phyloP scores from a whole-genome alignment of 148 eudicot species.

The Chenopodium quinoa region DNA sequence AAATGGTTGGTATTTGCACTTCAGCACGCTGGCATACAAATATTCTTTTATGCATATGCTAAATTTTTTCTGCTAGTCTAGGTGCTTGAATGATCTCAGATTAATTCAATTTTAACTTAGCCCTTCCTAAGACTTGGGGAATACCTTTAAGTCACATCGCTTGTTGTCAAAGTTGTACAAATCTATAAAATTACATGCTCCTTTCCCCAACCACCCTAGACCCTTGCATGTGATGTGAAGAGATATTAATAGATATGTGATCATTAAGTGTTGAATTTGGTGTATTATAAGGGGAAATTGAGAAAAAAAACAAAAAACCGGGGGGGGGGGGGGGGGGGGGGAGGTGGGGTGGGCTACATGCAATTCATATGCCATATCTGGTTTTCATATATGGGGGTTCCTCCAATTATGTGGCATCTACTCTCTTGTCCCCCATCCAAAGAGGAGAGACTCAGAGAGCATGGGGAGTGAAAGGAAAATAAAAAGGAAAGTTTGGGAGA shows the following conservation, averaged over 20 bases:
- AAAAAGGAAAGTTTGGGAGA: background rate
- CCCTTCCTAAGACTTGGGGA: background rate
- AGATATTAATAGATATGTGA: background rate
- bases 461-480: background rate
- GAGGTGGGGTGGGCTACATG: background rate
- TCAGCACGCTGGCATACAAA: constrained; percentile 7
- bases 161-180: background rate
- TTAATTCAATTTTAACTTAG: background rate
- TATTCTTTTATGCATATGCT: background rate
- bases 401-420: background rate
- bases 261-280: too few species aligned
- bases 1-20: constrained; percentile 49
- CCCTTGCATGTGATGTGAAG: background rate
- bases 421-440: background rate
- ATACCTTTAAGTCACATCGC: background rate
- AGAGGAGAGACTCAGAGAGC: background rate
- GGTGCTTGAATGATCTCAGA: background rate
- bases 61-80: background rate
- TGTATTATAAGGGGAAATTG: too few species aligned
- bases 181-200: background rate
- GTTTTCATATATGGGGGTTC: background rate
- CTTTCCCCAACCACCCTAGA: background rate
- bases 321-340: too few species aligned
- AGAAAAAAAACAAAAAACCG: too few species aligned
- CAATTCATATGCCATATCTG: background rate